Evolutionary conservation across 805 yeast genomes (phyloP).

Genomic region (Starmerella stellata): DNA sequence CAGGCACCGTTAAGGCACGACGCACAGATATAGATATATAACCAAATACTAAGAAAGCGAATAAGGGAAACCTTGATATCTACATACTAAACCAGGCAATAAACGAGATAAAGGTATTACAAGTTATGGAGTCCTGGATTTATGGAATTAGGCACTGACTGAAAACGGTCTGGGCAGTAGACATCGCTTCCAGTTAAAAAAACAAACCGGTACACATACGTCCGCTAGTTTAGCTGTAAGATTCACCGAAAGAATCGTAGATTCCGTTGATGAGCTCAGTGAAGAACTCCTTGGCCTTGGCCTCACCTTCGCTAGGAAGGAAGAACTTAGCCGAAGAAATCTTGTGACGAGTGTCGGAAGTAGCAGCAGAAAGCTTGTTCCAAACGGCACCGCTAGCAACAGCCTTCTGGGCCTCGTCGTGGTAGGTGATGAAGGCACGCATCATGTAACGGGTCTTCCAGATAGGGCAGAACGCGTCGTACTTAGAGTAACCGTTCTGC

Average conservation of each 20-base stretch:
- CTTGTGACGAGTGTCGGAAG: conserved; percentile 78
- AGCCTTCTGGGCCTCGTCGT: conserved; percentile 96
- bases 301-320: conserved; percentile 85
- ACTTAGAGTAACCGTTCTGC: conserved; percentile 96
- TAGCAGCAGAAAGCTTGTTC: conserved; percentile 79
- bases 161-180: too few relatives aligned
- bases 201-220: too few relatives aligned
- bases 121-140: too few relatives aligned
- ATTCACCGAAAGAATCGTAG: conserved; percentile 85
- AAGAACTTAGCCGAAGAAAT: conserved; percentile 90
- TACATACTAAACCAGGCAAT: too few relatives aligned
- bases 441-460: conserved; percentile 98
- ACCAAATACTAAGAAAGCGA: too few relatives aligned
- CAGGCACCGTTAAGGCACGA: too few relatives aligned
- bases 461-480: conserved; percentile 97
- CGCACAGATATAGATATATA: too few relatives aligned
- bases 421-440: conserved; percentile 79
- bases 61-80: too few relatives aligned
- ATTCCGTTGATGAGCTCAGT: conserved; percentile 55
- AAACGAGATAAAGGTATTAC: too few relatives aligned
- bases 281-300: conserved; percentile 57
- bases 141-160: too few relatives aligned
- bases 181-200: too few relatives aligned
- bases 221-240: conserved; percentile 55
- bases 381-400: conserved; percentile 84